A percentile compares a stretch with the other conserved stretches of the same genome.
Conservation (phyloP, 2,329 filamentous ascomycete genomes). For the Sphaerulina populicola region DNA sequence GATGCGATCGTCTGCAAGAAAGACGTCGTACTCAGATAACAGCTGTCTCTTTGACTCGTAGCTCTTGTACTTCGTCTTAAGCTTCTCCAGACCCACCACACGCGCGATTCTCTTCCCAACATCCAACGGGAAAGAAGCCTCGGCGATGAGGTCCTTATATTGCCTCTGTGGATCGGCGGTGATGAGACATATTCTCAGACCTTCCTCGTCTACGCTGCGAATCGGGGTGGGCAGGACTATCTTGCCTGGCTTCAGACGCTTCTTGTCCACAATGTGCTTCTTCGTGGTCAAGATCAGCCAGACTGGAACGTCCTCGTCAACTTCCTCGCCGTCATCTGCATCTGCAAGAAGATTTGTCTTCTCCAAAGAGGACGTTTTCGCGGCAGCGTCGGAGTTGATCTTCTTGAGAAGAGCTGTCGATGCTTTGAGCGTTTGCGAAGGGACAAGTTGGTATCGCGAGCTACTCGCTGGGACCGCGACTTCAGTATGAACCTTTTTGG, state of each 20-base stretch:
- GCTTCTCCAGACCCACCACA: conserved; percentile 72
- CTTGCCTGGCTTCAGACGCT: conserved; percentile 73
- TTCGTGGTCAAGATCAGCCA: conserved; percentile 58
- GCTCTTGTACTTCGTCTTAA: conserved; percentile 80
- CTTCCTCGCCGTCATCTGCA: conserved; percentile 39
- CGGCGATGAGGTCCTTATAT: conserved; percentile 81
- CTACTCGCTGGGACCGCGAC: conserved; percentile 17
- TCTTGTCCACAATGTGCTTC: conserved; percentile 62
- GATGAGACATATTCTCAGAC: conserved; percentile 72
- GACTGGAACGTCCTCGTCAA: conserved; percentile 46
- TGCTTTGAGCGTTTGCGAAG: conserved; percentile 49
- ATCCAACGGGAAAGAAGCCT: conserved; percentile 50
- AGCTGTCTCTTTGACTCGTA: conserved; percentile 84
- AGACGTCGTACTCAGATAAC: conserved; percentile 78
- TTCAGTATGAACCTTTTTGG: conserved; percentile 28
- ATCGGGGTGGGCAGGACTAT: conserved; percentile 50
- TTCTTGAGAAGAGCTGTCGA: conserved; percentile 52
- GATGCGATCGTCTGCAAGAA: conserved; percentile 86
- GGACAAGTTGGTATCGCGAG: conserved; percentile 38
- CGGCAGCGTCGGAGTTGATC: conserved; percentile 36
- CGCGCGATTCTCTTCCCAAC: conserved; percentile 44
- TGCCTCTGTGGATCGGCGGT: conserved; percentile 72
- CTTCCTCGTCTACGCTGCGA: conserved; percentile 46
- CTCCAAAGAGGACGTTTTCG: conserved; percentile 40
- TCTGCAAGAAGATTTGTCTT: conserved; percentile 50